A percentile compares a stretch with the other conserved stretches of the same genome.
Evolutionary conservation across 306 rosid genomes (phyloP).

Genomic region (Castanospermum australe): DNA sequence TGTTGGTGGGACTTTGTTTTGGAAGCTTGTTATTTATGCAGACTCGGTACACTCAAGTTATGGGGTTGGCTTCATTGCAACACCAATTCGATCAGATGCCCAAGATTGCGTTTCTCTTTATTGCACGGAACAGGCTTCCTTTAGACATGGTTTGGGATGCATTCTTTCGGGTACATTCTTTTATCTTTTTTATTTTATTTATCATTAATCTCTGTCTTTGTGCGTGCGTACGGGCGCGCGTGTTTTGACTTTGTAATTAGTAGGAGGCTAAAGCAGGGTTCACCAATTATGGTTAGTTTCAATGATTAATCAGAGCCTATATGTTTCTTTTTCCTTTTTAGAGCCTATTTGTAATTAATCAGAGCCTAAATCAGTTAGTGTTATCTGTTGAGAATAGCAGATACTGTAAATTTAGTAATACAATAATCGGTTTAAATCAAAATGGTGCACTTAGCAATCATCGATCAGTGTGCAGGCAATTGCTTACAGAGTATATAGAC

Average conservation of each 20-base stretch:
- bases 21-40: slow-evolving; percentile 74
- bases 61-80: slow-evolving; percentile 59
- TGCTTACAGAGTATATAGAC: neutral
- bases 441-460: slow-evolving; percentile 6
- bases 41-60: slow-evolving; percentile 60
- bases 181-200: neutral
- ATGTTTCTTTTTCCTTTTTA: neutral
- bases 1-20: slow-evolving; percentile 63
- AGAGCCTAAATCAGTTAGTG: neutral
- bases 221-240: neutral
- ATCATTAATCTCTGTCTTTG: neutral
- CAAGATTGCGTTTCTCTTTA: slow-evolving; percentile 89
- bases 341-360: neutral
- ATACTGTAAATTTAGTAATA: slow-evolving; percentile 19
- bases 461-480: neutral
- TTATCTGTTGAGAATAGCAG: neutral
- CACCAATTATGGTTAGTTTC: neutral
- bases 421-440: neutral
- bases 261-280: slow-evolving; percentile 9
- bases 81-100: slow-evolving; percentile 49
- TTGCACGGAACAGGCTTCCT: slow-evolving; percentile 88
- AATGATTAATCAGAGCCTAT: neutral
- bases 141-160: slow-evolving; percentile 89
- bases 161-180: slow-evolving; percentile 64
- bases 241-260: slow-evolving; percentile 2